A percentile compares a stretch with the other conserved stretches of the same genome.
phyloP scores from a whole-genome alignment of 2,329 filamentous ascomycete genomes.

The Zymoseptoria pseudotritici region DNA sequence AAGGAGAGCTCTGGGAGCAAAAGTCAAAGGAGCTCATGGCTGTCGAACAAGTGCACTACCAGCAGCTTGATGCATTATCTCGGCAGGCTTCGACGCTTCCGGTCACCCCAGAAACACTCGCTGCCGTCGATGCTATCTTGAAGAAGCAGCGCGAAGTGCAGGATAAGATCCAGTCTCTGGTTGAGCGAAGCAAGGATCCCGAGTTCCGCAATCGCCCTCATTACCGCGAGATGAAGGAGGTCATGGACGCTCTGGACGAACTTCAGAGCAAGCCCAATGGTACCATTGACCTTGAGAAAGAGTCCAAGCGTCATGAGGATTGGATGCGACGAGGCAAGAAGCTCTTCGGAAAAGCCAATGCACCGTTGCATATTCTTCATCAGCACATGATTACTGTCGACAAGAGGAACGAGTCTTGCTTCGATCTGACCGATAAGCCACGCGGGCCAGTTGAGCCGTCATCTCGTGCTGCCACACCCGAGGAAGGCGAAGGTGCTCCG shows the following conservation, averaged over 20 bases:
- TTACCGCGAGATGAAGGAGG: conserved; percentile 82
- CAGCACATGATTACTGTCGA: conserved; percentile 90
- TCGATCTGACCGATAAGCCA: conserved; percentile 83
- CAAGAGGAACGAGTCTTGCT: conserved; percentile 82
- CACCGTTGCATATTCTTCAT: conserved; percentile 89
- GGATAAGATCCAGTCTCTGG: conserved; percentile 74
- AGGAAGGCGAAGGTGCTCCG: conserved; percentile 28
- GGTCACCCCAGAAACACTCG: conserved; percentile 72
- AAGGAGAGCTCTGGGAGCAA: conserved; percentile 81
- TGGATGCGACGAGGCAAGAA: conserved; percentile 99
- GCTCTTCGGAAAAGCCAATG: conserved; percentile 95
- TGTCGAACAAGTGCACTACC: conserved; percentile 87
- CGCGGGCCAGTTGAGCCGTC: conserved; percentile 85
- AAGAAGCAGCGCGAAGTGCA: conserved; percentile 95
- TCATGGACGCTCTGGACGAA: conserved; percentile 79
- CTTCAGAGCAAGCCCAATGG: conserved; percentile 88
- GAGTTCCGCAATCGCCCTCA: conserved; percentile 74
- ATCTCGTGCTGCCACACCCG: conserved; percentile 69
- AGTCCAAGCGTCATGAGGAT: conserved; percentile 91
- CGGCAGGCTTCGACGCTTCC: conserved; percentile 73
- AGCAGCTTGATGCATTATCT: conserved; percentile 86
- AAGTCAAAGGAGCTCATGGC: conserved; percentile 89
- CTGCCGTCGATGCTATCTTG: conserved; percentile 79
- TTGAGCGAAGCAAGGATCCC: conserved; percentile 64
- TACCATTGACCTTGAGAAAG: conserved; percentile 85